Base-by-base conservation (phyloP, 495 filamentous ascomycete genomes). In the Amphirosellinia nigrospora region DNA sequence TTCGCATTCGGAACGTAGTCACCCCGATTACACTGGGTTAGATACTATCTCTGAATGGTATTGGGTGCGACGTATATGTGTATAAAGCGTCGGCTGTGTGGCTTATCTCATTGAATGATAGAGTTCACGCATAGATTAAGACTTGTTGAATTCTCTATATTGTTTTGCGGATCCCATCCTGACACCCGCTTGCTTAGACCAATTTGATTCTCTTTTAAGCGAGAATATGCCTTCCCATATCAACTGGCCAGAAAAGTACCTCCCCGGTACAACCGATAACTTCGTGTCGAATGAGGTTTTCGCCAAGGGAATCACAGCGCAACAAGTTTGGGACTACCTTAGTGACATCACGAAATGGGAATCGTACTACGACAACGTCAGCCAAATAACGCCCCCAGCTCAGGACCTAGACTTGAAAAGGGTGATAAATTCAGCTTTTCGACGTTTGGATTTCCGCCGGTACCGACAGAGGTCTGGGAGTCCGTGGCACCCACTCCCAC, bases 251-350 rank as follows among this genome's bases (percentile, higher is more conserved):
- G 19, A 69, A 21, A 61, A 30, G 23, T 69, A 36, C 16, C 56
- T 61, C 11, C 66, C 66, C 6, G 66, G 66, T 21, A 45, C 45
- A 1, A 69, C 66, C 16, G 66, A 69, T 41, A 69, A 69, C 66
- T 69, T 69, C 56, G 41, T 43, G 10, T 69, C 66, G 30, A 69
- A 69, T 6, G 66, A 69, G 26, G 19, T 63, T 8, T 61, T 63
- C 56, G 56, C 52, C 23, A 32, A 32, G 32, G 66, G 66, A 19
- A 23, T 69, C 28, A 69, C 28, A 23, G 66, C 66, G 13, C 39
- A 59, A 7, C 55, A 69, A 23, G 36, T 69, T 6, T 69, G 66
- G 66, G n/a, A 0, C 13, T 48, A 61, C 21, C 39, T 69, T 0
- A 69, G 28, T 39, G 52, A 59, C 55, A 59, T 61, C 26, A 48